Percentiles rank a stretch among this genome's conserved stretches.
Conservation (phyloP, 2,329 filamentous ascomycete species). For the Truncatella angustata region DNA sequence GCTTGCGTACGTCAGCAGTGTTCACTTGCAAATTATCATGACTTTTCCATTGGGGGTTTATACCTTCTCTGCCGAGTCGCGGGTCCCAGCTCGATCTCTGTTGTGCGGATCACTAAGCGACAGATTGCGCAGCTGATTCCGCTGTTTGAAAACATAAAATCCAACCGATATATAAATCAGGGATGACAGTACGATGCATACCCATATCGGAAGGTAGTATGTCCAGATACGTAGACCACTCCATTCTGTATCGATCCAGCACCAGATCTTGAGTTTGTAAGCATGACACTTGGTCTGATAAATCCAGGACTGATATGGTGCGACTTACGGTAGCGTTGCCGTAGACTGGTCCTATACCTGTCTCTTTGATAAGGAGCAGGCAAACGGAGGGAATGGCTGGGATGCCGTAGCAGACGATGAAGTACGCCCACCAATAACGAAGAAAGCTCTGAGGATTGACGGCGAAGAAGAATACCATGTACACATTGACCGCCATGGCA, state of each 20-base stretch:
- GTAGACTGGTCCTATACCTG: conserved; percentile 42
- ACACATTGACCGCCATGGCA: conserved; percentile 81
- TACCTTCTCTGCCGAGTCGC: conserved; percentile 33
- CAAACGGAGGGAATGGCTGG: conserved; percentile 66
- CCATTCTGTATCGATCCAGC: conserved; percentile 57
- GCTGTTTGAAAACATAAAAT: conserved; percentile 57
- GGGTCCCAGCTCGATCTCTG: conserved; percentile 18
- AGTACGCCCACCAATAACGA: conserved; percentile 71
- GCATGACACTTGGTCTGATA: neutral
- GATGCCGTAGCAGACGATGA: conserved; percentile 67
- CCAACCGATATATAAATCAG: conserved; percentile 57
- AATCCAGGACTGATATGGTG: conserved; percentile 40
- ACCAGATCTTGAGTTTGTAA: conserved; percentile 51
- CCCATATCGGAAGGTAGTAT: conserved; percentile 62
- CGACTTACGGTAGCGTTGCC: conserved; percentile 54
- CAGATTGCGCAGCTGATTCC: conserved; percentile 49
- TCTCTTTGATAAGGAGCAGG: conserved; percentile 55
- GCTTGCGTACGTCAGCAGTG: conserved; percentile 13
- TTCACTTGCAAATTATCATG: neutral
- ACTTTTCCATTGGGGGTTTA: neutral
- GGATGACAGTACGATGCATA: conserved; percentile 54
- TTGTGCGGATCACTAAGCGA: conserved; percentile 44
- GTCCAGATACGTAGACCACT: conserved; percentile 57
- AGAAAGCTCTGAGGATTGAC: conserved; percentile 65
- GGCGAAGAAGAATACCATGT: conserved; percentile 64